Conservation (phyloP, 179 eudicot species). For the Spinacia oleracea region DNA sequence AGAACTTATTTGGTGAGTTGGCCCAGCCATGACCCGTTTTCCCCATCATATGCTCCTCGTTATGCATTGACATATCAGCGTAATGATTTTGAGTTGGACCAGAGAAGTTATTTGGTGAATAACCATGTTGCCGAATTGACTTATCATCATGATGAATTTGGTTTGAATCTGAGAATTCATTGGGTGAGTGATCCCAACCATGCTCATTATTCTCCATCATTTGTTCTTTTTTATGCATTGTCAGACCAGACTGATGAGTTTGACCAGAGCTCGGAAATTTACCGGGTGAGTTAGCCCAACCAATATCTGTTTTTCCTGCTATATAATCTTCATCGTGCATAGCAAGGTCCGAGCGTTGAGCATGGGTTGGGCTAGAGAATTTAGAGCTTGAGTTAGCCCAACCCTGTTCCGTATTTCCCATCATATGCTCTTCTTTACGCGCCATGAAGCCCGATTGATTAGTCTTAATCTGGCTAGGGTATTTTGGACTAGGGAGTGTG, state of each 20-base stretch:
- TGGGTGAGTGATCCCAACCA: neutral
- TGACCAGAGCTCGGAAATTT: neutral
- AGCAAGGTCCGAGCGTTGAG: neutral
- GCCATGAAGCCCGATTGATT: neutral
- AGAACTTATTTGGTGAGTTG: neutral
- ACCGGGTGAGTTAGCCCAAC: conserved; percentile 1
- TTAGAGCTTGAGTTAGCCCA: neutral
- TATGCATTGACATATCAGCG: neutral
- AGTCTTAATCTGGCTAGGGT: neutral
- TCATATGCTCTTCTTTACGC: conserved; percentile 18
- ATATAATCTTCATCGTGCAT: conserved; percentile 14
- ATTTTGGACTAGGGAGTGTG: neutral
- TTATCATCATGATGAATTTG: neutral
- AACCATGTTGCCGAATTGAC: too few relatives aligned
- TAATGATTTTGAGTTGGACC: neutral
- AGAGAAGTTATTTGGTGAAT: neutral
- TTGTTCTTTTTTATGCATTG: neutral
- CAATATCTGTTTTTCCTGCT: conserved; percentile 11
- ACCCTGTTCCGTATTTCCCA: conserved; percentile 17
- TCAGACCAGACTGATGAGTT: neutral
- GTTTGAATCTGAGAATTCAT: neutral
- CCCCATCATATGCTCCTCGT: conserved; percentile 18
- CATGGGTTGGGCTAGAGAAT: conserved; percentile 12
- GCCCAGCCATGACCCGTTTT: conserved; percentile 19
- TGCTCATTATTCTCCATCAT: conserved; percentile 11